Evolutionary conservation across 441 rosid genomes (phyloP).

Genomic region (Gossypium trilobum): DNA sequence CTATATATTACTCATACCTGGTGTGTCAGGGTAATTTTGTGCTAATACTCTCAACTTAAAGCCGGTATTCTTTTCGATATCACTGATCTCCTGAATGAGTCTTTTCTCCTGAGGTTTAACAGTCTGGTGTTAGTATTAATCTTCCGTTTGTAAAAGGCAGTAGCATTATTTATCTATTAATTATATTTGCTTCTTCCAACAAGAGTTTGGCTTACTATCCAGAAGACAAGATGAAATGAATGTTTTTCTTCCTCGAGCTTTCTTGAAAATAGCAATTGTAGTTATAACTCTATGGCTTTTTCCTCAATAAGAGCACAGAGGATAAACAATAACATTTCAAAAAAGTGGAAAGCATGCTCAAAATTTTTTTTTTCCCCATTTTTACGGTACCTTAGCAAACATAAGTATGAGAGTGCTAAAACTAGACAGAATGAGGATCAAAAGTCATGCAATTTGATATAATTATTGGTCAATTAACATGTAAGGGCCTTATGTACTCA

Average conservation of each 20-base stretch:
- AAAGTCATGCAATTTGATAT: not conserved
- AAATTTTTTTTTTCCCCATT: not conserved
- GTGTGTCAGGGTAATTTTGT: constrained; percentile 85
- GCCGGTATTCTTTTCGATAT: constrained; percentile 71
- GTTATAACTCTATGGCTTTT: not conserved
- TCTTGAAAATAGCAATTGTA: not conserved
- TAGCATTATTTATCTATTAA: not conserved
- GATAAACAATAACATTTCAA: not conserved
- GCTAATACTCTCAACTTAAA: constrained; percentile 72
- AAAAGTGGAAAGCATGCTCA: not conserved
- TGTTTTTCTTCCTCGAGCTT: not conserved
- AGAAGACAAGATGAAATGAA: too few species aligned
- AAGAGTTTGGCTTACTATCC: too few species aligned
- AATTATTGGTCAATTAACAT: not conserved
- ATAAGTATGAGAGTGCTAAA: not conserved
- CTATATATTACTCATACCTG: constrained; percentile 34
- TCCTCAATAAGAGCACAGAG: not conserved
- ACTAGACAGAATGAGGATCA: not conserved
- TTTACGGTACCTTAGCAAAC: not conserved
- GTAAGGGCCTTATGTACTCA: not conserved
- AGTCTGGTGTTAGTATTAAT: not conserved
- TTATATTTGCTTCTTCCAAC: too few species aligned
- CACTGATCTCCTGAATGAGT: constrained; percentile 50
- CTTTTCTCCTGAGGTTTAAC: constrained; percentile 53
- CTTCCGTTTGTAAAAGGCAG: not conserved